Percentiles rank a stretch among this genome's conserved stretches.
Conservation (phyloP, 257 asterid genomes). For the Osmanthus fragrans region DNA sequence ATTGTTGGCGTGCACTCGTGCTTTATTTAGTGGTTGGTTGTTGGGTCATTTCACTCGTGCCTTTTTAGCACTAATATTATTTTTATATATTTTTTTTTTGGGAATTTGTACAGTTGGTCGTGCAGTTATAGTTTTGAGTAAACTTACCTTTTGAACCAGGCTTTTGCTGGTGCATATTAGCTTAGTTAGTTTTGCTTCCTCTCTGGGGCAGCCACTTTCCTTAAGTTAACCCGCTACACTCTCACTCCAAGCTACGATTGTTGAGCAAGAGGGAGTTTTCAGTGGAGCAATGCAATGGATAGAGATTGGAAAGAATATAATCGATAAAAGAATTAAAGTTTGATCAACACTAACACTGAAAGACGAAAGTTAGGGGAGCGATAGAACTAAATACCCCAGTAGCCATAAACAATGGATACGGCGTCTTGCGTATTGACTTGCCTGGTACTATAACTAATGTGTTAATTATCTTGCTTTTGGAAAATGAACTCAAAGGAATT, state of each 20-base stretch:
- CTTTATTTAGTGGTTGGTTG: constrained; percentile 34
- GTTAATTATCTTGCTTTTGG: too few relatives aligned
- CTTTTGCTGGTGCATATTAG: background rate
- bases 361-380: background rate
- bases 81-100: background rate
- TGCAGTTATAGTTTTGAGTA: too few relatives aligned
- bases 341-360: too few relatives aligned
- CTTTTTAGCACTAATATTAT: background rate
- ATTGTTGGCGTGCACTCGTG: background rate
- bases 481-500: too few relatives aligned
- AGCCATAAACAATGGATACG: too few relatives aligned
- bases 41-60: constrained; percentile 42
- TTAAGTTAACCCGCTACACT: background rate
- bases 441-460: too few relatives aligned
- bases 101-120: background rate
- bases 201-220: too few relatives aligned
- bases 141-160: background rate
- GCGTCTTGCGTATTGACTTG: too few relatives aligned
- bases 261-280: background rate
- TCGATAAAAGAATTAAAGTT: too few relatives aligned
- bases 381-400: too few relatives aligned
- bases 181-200: background rate
- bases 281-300: background rate
- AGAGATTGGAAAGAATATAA: background rate
- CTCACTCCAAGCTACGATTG: background rate